Conservation (phyloP, 352 stramenopile species). For the Phytophthora tentaculata region DNA sequence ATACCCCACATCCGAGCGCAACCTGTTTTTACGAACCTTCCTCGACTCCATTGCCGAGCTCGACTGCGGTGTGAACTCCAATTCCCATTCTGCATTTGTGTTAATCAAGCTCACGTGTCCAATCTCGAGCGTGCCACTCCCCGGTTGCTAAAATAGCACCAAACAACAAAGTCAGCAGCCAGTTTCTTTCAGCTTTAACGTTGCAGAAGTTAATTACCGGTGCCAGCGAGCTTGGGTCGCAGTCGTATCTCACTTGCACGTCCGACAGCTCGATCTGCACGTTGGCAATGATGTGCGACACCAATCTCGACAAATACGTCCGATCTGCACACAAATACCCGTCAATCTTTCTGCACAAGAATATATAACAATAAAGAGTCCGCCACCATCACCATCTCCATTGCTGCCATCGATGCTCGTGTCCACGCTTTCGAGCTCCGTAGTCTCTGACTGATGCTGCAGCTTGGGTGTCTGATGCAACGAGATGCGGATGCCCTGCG, state of each 20-base stretch:
- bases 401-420: constrained; percentile 44
- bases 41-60: constrained; percentile 79
- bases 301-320: constrained; percentile 83
- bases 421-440: constrained; percentile 25
- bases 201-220: constrained; percentile 46
- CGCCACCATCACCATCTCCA: constrained; percentile 37
- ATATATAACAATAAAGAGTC: constrained; percentile 5
- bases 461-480: constrained; percentile 63
- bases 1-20: neutral
- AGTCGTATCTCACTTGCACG: constrained; percentile 87
- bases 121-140: constrained; percentile 75
- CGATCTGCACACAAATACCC: constrained; percentile 47
- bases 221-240: constrained; percentile 60
- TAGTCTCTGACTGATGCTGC: constrained; percentile 12
- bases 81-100: constrained; percentile 75
- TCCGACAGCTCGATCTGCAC: constrained; percentile 86
- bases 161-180: constrained; percentile 10
- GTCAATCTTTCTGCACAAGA: neutral
- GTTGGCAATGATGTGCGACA: constrained; percentile 88
- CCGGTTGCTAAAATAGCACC: constrained; percentile 53
- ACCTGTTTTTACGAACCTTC: constrained; percentile 51
- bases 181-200: neutral
- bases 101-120: constrained; percentile 74
- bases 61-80: constrained; percentile 78
- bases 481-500: constrained; percentile 71